Conservation (phyloP, 768 basidiomycete genomes). For the Lactarius pseudohatsudake region DNA sequence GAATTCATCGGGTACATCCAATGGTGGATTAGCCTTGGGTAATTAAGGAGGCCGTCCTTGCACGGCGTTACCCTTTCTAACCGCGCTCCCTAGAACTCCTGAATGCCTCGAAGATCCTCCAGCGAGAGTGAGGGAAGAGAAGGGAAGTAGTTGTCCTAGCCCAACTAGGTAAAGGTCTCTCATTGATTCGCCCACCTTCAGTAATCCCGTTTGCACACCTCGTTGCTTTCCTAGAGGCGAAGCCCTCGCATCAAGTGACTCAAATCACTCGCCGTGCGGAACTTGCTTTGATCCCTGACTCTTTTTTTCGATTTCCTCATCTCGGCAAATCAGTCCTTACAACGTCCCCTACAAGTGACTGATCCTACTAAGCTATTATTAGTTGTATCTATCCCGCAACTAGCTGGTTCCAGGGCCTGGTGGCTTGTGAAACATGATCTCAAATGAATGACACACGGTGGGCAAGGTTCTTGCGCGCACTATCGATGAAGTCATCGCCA, state of each 20-base stretch:
- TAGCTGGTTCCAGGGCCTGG: background rate
- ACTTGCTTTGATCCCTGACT: background rate
- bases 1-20: slow-evolving; percentile 17
- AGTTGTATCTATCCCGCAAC: background rate
- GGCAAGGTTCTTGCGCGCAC: background rate
- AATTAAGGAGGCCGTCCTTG: slow-evolving; percentile 3
- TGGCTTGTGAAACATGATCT: background rate
- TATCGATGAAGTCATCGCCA: background rate
- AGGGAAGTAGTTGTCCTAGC: background rate
- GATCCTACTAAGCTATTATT: background rate
- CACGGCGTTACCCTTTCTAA: background rate
- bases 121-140: background rate
- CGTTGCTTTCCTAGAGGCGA: background rate
- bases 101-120: background rate
- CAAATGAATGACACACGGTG: background rate
- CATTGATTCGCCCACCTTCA: background rate
- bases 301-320: background rate
- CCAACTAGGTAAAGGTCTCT: background rate
- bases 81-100: slow-evolving; percentile 1
- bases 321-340: background rate
- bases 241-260: background rate
- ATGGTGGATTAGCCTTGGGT: background rate
- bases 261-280: background rate
- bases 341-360: background rate
- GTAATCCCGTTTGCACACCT: background rate